A percentile compares a stretch with the other conserved stretches of the same genome.
Conservation (phyloP, 2,329 filamentous ascomycete genomes). For the Beauveria bassiana region DNA sequence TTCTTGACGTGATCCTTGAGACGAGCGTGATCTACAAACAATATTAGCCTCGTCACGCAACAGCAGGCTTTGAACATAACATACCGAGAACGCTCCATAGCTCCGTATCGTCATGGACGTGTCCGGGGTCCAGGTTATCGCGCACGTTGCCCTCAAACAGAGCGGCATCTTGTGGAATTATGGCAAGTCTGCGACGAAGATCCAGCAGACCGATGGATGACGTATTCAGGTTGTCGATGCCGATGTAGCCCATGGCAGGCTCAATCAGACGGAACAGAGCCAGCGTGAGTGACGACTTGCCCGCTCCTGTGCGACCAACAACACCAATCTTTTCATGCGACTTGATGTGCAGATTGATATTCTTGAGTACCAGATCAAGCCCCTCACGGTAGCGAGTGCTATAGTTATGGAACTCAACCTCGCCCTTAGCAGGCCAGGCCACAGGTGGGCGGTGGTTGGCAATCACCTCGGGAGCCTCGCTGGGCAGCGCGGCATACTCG, state of each 20-base stretch:
- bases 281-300: conserved; percentile 89
- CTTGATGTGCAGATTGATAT: conserved; percentile 87
- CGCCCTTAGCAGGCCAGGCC: conserved; percentile 85
- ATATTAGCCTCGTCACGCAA: conserved; percentile 8
- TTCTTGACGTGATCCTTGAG: conserved; percentile 80
- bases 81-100: conserved; percentile 89
- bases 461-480: conserved; percentile 90
- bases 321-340: conserved; percentile 97
- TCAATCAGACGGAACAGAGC: conserved; percentile 96
- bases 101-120: conserved; percentile 94
- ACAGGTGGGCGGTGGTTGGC: conserved; percentile 78
- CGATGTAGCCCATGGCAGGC: conserved; percentile 71
- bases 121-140: conserved; percentile 91
- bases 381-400: conserved; percentile 88
- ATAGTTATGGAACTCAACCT: conserved; percentile 86
- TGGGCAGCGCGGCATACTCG: conserved; percentile 85
- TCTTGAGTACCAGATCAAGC: conserved; percentile 85
- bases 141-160: conserved; percentile 89
- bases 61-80: conserved; percentile 26
- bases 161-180: conserved; percentile 95
- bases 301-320: conserved; percentile 89
- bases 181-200: conserved; percentile 79
- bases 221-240: conserved; percentile 83
- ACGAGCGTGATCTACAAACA: conserved; percentile 70
- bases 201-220: conserved; percentile 85